phyloP scores from a whole-genome alignment of 2,329 filamentous ascomycete genomes.

The Ceratocystis huliohia region DNA sequence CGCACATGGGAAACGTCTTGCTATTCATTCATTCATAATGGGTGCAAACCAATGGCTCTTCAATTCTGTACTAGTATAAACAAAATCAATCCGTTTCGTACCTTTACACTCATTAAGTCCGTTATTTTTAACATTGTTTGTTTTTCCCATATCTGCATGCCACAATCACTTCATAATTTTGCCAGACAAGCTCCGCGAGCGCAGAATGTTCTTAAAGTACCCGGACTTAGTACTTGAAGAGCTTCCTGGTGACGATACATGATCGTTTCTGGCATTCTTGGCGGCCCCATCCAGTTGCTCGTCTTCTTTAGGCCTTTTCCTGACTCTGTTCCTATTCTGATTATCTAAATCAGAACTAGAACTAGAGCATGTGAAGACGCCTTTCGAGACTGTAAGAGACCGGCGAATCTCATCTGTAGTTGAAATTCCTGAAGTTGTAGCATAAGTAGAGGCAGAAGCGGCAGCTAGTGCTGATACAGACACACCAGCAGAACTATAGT shows the following conservation, averaged over 20 bases:
- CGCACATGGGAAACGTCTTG: background rate
- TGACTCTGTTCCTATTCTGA: background rate
- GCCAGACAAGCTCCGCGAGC: background rate
- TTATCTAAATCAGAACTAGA: too few species aligned
- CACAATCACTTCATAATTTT: background rate
- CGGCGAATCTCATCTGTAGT: conserved; percentile 18
- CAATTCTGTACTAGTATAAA: conserved; percentile 18
- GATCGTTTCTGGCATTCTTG: conserved; percentile 1
- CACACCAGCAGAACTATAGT: background rate
- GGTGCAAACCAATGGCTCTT: background rate
- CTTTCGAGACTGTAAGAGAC: conserved; percentile 5
- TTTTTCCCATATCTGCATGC: background rate
- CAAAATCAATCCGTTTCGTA: background rate
- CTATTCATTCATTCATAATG: background rate
- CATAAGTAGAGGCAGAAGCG: background rate
- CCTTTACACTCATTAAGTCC: background rate
- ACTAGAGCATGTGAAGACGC: background rate
- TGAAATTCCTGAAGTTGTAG: conserved; percentile 4
- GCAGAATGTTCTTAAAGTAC: conserved; percentile 1
- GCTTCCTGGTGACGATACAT: background rate
- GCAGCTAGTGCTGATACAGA: conserved; percentile 1
- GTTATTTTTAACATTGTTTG: too few species aligned
- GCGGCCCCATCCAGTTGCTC: background rate
- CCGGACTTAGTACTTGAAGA: background rate
- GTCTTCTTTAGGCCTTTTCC: conserved; percentile 5